Percentiles rank a stretch among this genome's conserved stretches.
phyloP scores from a whole-genome alignment of 371 early-diverging fungal species.

The Phascolomyces articulosus region DNA sequence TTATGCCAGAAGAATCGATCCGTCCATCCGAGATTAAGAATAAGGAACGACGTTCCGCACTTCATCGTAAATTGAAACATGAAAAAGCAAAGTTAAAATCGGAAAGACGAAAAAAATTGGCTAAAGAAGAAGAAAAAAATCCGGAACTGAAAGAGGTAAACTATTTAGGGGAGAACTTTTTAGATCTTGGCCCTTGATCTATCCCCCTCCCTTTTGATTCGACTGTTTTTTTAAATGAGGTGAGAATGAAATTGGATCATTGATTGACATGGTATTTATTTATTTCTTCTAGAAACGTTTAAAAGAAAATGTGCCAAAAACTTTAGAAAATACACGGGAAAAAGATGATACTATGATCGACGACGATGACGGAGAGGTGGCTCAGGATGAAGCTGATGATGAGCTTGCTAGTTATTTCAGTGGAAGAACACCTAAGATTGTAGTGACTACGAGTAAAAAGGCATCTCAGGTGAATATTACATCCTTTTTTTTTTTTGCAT shows the following conservation, averaged over 20 bases:
- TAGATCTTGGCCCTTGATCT: too few relatives aligned
- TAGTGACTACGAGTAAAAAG: slow-evolving; percentile 90
- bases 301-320: slow-evolving; percentile 88
- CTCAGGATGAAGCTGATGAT: slow-evolving; percentile 89
- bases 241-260: background rate
- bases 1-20: slow-evolving; percentile 8
- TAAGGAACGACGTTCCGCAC: slow-evolving; percentile 79
- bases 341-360: slow-evolving; percentile 92
- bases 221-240: too few relatives aligned
- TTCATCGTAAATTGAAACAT: slow-evolving; percentile 72
- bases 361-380: slow-evolving; percentile 82
- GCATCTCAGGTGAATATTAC: slow-evolving; percentile 41
- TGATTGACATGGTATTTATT: background rate
- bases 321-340: slow-evolving; percentile 92
- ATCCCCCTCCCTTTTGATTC: too few relatives aligned
- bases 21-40: slow-evolving; percentile 69
- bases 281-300: slow-evolving; percentile 70
- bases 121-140: slow-evolving; percentile 85
- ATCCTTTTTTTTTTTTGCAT: too few relatives aligned
- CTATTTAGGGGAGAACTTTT: too few relatives aligned
- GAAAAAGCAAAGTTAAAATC: slow-evolving; percentile 81
- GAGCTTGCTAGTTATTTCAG: slow-evolving; percentile 93
- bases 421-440: slow-evolving; percentile 88
- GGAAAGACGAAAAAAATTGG: slow-evolving; percentile 65
- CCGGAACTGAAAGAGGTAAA: slow-evolving; percentile 84